phyloP scores from a whole-genome alignment of 2,329 filamentous ascomycete species.

The Gremmenia infestans region DNA sequence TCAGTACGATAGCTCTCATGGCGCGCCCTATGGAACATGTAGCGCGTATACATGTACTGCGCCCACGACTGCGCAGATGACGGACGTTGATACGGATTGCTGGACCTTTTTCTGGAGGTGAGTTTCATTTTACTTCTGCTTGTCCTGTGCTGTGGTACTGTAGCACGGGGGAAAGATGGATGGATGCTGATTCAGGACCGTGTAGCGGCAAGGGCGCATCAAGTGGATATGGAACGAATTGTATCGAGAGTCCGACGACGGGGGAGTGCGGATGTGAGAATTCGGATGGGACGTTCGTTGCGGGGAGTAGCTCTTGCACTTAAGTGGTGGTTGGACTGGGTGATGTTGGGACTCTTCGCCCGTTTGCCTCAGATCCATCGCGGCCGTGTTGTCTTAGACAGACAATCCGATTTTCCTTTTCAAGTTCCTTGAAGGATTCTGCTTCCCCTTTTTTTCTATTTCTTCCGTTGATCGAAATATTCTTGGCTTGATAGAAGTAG shows the following conservation, averaged over 20 bases:
- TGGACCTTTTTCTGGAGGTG: constrained; percentile 41
- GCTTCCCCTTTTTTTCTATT: no score
- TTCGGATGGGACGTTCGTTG: not conserved
- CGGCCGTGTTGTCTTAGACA: no score
- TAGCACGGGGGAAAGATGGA: not conserved
- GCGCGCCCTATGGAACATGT: constrained; percentile 45
- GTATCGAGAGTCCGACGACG: constrained; percentile 34
- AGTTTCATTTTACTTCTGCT: not conserved
- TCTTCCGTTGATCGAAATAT: no score
- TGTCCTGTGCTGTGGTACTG: no score
- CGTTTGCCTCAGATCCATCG: no score
- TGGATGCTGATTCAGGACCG: not conserved
- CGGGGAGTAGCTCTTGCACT: not conserved
- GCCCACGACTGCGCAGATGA: constrained; percentile 30
- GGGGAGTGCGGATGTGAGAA: constrained; percentile 3
- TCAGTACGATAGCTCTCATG: constrained; percentile 38
- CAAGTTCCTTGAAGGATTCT: no score
- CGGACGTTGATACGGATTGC: constrained; percentile 31
- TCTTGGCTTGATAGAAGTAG: no score
- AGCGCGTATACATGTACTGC: constrained; percentile 37
- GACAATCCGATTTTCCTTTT: no score
- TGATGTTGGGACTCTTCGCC: no score
- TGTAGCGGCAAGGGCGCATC: constrained; percentile 29
- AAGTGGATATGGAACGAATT: constrained; percentile 32
- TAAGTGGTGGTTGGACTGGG: no score